phyloP scores from a whole-genome alignment of 805 yeast species.

The Myxozyma lipomycoides region DNA sequence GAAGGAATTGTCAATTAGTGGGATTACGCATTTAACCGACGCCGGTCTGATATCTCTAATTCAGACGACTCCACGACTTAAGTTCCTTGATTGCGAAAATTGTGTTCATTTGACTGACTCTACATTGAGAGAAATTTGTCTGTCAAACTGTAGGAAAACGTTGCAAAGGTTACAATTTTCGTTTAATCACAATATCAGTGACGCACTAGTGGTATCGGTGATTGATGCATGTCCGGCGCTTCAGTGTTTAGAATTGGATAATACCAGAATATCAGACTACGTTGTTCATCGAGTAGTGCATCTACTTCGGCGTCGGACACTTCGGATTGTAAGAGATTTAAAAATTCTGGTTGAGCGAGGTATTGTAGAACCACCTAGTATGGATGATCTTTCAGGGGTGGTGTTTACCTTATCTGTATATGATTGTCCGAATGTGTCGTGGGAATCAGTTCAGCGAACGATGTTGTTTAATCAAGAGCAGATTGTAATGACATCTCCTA shows the following conservation, averaged over 20 bases:
- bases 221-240: slow-evolving; percentile 6
- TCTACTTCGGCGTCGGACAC: slow-evolving; percentile 7
- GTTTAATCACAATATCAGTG: slow-evolving; percentile 8
- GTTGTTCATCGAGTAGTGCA: slow-evolving; percentile 9
- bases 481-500: background rate
- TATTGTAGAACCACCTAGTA: background rate
- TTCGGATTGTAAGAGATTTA: background rate
- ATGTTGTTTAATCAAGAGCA: slow-evolving; percentile 7
- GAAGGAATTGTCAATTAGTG: slow-evolving; percentile 9
- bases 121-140: slow-evolving; percentile 8
- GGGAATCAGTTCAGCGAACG: slow-evolving; percentile 11
- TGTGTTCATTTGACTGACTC: slow-evolving; percentile 8
- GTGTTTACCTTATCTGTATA: slow-evolving; percentile 12
- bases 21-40: slow-evolving; percentile 7
- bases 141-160: slow-evolving; percentile 1
- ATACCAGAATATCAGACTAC: slow-evolving; percentile 18
- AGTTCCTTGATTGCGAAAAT: slow-evolving; percentile 24
- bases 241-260: slow-evolving; percentile 18
- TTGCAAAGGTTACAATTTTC: slow-evolving; percentile 19
- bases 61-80: slow-evolving; percentile 5
- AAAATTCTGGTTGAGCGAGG: background rate
- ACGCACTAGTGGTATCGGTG: slow-evolving; percentile 9
- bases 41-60: slow-evolving; percentile 9
- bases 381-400: slow-evolving; percentile 2
- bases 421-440: slow-evolving; percentile 25